Conservation (phyloP, 768 basidiomycete genomes). For the Suillus discolor region DNA sequence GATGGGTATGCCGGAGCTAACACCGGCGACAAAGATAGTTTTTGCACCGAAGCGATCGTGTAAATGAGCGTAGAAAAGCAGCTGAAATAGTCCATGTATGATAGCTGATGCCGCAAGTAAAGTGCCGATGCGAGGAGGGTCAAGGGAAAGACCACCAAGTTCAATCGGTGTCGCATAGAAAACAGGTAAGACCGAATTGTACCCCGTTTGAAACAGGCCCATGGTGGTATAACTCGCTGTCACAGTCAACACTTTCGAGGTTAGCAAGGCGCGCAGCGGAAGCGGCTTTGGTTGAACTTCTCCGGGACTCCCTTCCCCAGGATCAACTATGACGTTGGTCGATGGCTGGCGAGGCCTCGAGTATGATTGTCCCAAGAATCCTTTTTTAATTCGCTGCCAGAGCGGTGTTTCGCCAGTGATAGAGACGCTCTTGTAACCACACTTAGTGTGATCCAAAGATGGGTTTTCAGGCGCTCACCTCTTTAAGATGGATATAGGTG, state of each 20-base stretch:
- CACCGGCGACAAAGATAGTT: not conserved
- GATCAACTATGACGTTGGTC: not conserved
- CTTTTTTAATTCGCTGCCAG: not conserved
- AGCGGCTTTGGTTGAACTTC: constrained; percentile 26
- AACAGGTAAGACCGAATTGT: constrained; percentile 44
- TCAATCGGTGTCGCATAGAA: constrained; percentile 34
- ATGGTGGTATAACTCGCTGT: constrained; percentile 61
- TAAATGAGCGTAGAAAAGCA: constrained; percentile 60
- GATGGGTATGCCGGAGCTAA: not conserved
- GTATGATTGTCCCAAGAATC: not conserved
- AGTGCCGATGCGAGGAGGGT: constrained; percentile 32
- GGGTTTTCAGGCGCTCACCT: constrained; percentile 35
- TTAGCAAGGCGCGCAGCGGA: constrained; percentile 53
- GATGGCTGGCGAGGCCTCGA: not conserved
- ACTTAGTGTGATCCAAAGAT: not conserved
- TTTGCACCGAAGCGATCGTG: constrained; percentile 56
- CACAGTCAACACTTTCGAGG: constrained; percentile 55
- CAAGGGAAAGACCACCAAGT: constrained; percentile 29
- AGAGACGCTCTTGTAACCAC: not conserved
- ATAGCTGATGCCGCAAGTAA: constrained; percentile 29
- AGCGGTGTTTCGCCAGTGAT: not conserved
- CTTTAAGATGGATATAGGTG: constrained; percentile 53
- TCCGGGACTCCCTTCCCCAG: not conserved
- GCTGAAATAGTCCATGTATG: constrained; percentile 48
- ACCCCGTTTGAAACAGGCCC: constrained; percentile 64